Evolutionary conservation across 2,329 filamentous ascomycete species (phyloP).

Genomic region (Fusarium metavorans): DNA sequence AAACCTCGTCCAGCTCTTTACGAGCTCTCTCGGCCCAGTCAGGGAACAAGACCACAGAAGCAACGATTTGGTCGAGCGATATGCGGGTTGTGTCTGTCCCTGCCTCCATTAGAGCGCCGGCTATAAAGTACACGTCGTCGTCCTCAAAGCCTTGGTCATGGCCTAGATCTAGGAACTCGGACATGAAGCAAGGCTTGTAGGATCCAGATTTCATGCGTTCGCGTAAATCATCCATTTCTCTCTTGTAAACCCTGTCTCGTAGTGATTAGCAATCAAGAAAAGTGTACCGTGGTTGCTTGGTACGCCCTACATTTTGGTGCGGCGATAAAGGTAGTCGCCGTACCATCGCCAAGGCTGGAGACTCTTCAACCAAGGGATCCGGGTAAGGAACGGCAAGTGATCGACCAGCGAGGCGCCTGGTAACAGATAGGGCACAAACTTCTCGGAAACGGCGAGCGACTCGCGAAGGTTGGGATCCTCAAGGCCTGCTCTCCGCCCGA

Average conservation of each 20-base stretch:
- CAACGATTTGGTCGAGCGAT: background rate
- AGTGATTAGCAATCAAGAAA: no score
- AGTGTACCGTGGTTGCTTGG: no score
- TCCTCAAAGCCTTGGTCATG: background rate
- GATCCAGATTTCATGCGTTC: background rate
- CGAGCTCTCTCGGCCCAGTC: background rate
- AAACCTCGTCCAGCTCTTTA: background rate
- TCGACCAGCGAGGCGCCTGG: background rate
- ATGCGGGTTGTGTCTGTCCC: background rate
- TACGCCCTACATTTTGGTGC: background rate
- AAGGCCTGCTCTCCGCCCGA: background rate
- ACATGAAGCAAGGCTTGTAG: background rate
- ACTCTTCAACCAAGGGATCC: background rate
- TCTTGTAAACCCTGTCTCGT: background rate
- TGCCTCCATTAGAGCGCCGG: background rate
- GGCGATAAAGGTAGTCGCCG: background rate
- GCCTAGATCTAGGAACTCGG: background rate
- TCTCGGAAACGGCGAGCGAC: background rate
- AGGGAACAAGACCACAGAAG: background rate
- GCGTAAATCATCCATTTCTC: background rate
- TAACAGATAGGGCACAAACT: background rate
- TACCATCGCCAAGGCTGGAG: conserved; percentile 2
- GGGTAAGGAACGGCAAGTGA: background rate
- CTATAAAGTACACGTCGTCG: background rate
- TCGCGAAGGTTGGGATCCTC: background rate